Conservation (phyloP, 140 eudicot species). For the Stevia rebaudiana region DNA sequence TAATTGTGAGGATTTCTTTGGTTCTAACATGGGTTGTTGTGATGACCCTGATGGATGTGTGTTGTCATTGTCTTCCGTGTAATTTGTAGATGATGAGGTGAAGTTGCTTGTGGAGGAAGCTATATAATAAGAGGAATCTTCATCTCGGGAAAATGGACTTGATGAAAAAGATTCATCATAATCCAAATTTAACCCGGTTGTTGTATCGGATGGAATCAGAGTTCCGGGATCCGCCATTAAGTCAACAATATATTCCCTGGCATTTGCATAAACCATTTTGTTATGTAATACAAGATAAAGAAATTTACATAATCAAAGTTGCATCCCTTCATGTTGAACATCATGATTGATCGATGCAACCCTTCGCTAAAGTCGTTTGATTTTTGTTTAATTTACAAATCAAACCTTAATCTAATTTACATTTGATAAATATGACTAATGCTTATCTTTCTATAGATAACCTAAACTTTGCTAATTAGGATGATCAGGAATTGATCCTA, state of each 20-base stretch:
- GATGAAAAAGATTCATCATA: constrained; percentile 39
- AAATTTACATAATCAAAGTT: not conserved
- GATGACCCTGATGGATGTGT: constrained; percentile 30
- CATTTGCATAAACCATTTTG: constrained; percentile 17
- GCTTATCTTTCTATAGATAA: too few species aligned
- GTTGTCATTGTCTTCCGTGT: constrained; percentile 34
- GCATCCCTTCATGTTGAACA: too few species aligned
- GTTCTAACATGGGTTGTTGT: constrained; percentile 21
- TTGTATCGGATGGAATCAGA: constrained; percentile 73
- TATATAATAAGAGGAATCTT: constrained; percentile 35
- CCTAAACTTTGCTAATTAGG: too few species aligned
- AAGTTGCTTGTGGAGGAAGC: constrained; percentile 36
- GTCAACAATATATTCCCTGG: constrained; percentile 97
- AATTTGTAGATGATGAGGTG: constrained; percentile 43
- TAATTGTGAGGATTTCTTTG: constrained; percentile 17
- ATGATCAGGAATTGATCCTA: too few species aligned
- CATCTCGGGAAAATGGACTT: constrained; percentile 44
- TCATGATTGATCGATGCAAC: too few species aligned
- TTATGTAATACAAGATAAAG: not conserved
- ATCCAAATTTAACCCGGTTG: constrained; percentile 37
- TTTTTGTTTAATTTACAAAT: too few species aligned
- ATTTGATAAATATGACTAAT: too few species aligned
- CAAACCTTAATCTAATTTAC: too few species aligned
- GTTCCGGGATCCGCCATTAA: constrained; percentile 96
- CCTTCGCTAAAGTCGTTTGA: too few species aligned